Evolutionary conservation across 345 rosid genomes (phyloP), one percentile per base, ranked within the genome.

Genomic region (Brassica napus): DNA sequence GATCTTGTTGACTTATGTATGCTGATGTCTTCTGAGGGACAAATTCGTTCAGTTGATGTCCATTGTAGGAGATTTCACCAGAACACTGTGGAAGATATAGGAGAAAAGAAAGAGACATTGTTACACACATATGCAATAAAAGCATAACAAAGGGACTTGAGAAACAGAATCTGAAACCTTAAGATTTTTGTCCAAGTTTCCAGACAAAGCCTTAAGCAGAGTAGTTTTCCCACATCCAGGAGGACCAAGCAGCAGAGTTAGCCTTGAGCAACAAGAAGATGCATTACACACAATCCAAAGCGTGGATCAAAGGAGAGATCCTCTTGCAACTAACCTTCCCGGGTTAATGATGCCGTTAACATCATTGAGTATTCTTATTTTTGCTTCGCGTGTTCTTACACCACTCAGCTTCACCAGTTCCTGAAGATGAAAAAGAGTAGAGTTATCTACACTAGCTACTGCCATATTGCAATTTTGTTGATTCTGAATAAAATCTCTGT

Each of bases 221-320:
- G 92, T 82, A 59, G 90, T 87, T 81, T 92, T 92, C 28, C 95
- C 93, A 81, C 94, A 89, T 18, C 97, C 94, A 49, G 94, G 97
- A 32, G 94, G 94, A 31, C 97, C 97, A 70, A 92, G 92, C 74
- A 92, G 73, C 47, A 92, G 64, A 57, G 94, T 88, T 85, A 90
- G 84, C 76, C 97, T 88, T 52, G n/a, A 49, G 85, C 42, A 65
- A 55, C 28, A 58, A 52, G 30, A 39, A 49, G 24, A 39, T 16
- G 66, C 14, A 42, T 42, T 42, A 42, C 30, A 62, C 30, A 59
- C 28, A 18, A 15, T 24, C 26, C 68, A 66, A 70, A 71, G 65
- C 44, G 34, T 35, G 7, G 21, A 54, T 14, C 16, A 65, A 7
- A 24, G 63, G 42, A 70, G 42, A 44, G 54, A 1, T 44, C 14